These are phyloP conservation scores for Hysterangium stoloniferum DNA, from an alignment of 768 basidiomycete species.

Conservation along the genomic window DNA sequence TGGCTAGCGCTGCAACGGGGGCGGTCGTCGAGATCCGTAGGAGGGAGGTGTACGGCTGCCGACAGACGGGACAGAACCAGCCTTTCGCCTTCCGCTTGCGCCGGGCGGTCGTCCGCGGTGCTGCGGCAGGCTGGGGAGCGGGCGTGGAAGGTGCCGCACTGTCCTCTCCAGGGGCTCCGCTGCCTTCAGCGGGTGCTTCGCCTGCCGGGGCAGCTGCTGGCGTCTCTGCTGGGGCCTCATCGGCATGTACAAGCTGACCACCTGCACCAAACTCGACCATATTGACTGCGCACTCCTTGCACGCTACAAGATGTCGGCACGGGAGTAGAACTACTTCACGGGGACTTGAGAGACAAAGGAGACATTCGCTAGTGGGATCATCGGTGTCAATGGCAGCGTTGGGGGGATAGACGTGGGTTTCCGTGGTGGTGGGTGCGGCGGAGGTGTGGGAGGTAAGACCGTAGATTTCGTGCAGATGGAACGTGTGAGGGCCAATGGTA, in stretches of 20 bases:
- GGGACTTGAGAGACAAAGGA: conserved; percentile 81
- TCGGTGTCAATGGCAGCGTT: conserved; percentile 35
- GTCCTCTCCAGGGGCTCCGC: conserved; percentile 10
- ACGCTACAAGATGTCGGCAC: conserved; percentile 90
- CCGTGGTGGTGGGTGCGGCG: conserved; percentile 24
- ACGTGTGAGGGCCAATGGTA: conserved; percentile 88
- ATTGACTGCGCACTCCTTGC: conserved; percentile 90
- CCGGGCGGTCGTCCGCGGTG: conserved; percentile 13
- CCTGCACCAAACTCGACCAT: conserved; percentile 98
- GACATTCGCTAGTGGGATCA: conserved; percentile 80
- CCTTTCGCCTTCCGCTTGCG: conserved; percentile 87
- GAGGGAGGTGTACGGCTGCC: conserved; percentile 89
- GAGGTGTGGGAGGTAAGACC: conserved; percentile 59
- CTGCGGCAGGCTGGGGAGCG: conserved; percentile 16
- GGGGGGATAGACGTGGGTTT: conserved; percentile 43
- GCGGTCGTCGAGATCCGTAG: conserved; percentile 71
- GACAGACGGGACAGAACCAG: conserved; percentile 95
- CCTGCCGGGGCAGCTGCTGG: conserved; percentile 18
- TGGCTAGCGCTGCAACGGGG: conserved; percentile 23
- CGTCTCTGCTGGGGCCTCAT: conserved; percentile 25
- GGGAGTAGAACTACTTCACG: conserved; percentile 90
- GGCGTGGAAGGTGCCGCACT: conserved; percentile 17
- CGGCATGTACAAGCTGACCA: conserved; percentile 65
- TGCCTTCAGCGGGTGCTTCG: conserved; percentile 7
- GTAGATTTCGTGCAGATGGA: conserved; percentile 93